phyloP scores from a whole-genome alignment of 108 stramenopile species.

The Nitzschia sp. region DNA sequence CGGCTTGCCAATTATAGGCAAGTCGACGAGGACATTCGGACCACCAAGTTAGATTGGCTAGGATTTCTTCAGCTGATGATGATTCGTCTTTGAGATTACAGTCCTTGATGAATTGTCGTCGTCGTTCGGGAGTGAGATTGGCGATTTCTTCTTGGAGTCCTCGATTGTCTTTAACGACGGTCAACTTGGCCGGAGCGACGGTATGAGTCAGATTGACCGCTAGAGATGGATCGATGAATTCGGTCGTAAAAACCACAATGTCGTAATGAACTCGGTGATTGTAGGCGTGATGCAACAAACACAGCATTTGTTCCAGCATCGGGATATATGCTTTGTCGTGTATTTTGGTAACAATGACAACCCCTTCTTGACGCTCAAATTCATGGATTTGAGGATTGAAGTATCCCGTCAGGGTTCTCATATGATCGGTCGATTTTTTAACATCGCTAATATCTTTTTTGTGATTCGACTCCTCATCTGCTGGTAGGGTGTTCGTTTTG shows the following conservation, averaged over 20 bases:
- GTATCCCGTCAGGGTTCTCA: neutral
- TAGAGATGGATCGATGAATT: constrained; percentile 9
- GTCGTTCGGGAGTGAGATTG: constrained; percentile 11
- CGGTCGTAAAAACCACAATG: constrained; percentile 45
- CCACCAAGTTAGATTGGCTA: constrained; percentile 26
- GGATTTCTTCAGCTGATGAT: neutral
- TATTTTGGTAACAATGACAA: constrained; percentile 56
- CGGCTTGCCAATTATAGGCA: constrained; percentile 43
- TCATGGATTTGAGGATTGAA: neutral
- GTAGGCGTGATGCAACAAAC: constrained; percentile 42
- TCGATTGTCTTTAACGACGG: constrained; percentile 32
- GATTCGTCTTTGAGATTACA: constrained; percentile 20
- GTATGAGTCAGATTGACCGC: constrained; percentile 7
- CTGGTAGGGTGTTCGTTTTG: too few species aligned
- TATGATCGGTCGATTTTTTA: neutral
- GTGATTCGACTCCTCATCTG: too few species aligned
- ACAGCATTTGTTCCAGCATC: constrained; percentile 30
- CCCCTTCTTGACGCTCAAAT: constrained; percentile 23
- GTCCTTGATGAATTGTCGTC: constrained; percentile 11
- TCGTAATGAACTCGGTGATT: constrained; percentile 39
- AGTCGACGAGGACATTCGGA: constrained; percentile 26
- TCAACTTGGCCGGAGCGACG: constrained; percentile 35
- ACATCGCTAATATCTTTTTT: too few species aligned
- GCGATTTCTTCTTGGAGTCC: constrained; percentile 25
- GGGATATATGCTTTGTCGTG: constrained; percentile 23